Evolutionary conservation across 306 rosid genomes (phyloP), one percentile per base, ranked within the genome.

Genomic region (Alnus glutinosa): DNA sequence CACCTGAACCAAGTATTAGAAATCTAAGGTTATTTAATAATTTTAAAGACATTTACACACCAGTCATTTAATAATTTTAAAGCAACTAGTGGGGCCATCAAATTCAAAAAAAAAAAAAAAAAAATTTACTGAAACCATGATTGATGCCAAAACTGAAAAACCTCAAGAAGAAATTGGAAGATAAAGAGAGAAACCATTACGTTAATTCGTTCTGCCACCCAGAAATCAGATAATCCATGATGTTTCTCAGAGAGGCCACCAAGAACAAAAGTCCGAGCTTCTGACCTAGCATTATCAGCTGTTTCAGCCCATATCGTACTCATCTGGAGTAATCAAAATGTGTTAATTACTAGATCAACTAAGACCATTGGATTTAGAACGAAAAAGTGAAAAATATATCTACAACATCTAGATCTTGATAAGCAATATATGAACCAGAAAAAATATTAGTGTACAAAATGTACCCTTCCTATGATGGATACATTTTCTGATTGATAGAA

Each of bases 281-380:
- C 98, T 19, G 91, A 90, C 87, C 98, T 87, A 64, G 98, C 98
- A 86, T 91, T 92, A 84, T 92, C 98, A 55, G 98, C 98, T 39
- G 98, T 90, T 91, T 95, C 98, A 4, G 98, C 98, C 98, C 98
- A 95, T 85, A 95, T 95, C 18, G 98, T 95, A 82, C 98, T 95
- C 89, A 95, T 74, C 98, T 95, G 94, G 74, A 75, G 30, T 48
- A 9, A 44, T 51, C 6, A 74, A 39, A 68, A 67, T 5, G 50
- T n/a, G 51, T 67, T 23, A 64, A 7, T 9, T 18, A 68, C 28
- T 37, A 18, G 28, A 66, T 66, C 71, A 66, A 36, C 71, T 15
- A 13, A 42, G 71, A 37, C 71, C 48, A 37, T 16, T 7, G 28
- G 16, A 39, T 36, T 46, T 18, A 66, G 71, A 66, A 79, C 73